These are phyloP conservation scores for Microbotryomycetes sp. DNA, from an alignment of 1,284 basidiomycete genomes.

Conservation along the genomic window DNA sequence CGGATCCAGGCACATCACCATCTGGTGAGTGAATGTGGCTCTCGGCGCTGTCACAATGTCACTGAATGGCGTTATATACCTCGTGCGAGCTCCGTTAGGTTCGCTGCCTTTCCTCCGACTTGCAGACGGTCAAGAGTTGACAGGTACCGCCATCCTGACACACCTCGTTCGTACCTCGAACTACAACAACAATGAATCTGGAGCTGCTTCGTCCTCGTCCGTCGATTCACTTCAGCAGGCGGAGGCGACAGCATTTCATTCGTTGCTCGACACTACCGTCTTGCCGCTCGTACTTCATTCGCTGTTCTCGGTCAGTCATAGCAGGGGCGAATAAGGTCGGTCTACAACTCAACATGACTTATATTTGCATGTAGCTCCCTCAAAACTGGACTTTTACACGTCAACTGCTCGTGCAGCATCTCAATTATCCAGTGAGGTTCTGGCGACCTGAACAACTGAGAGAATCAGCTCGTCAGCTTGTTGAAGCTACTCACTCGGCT, in stretches of 20 bases:
- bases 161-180: slow-evolving; percentile 6
- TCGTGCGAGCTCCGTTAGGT: too few relatives aligned
- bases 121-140: slow-evolving; percentile 12
- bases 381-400: slow-evolving; percentile 26
- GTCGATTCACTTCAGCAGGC: background rate
- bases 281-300: slow-evolving; percentile 30
- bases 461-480: slow-evolving; percentile 11
- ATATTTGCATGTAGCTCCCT: slow-evolving; percentile 11
- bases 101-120: slow-evolving; percentile 15
- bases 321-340: too few relatives aligned
- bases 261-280: slow-evolving; percentile 24
- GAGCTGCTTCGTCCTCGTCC: too few relatives aligned
- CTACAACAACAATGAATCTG: background rate
- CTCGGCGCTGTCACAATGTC: too few relatives aligned
- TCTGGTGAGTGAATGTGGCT: slow-evolving; percentile 1
- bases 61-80: too few relatives aligned
- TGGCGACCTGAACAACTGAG: slow-evolving; percentile 25
- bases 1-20: slow-evolving; percentile 10
- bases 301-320: slow-evolving; percentile 22
- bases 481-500: slow-evolving; percentile 19
- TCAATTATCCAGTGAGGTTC: slow-evolving; percentile 22
- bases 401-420: slow-evolving; percentile 11
- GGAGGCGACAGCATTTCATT: slow-evolving; percentile 21
- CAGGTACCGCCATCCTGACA: slow-evolving; percentile 17
- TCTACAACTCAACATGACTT: too few relatives aligned